Evolutionary conservation across 1,284 basidiomycete genomes (phyloP), one percentile per base, ranked within the genome.

Genomic region (Coriolopsis trogii): DNA sequence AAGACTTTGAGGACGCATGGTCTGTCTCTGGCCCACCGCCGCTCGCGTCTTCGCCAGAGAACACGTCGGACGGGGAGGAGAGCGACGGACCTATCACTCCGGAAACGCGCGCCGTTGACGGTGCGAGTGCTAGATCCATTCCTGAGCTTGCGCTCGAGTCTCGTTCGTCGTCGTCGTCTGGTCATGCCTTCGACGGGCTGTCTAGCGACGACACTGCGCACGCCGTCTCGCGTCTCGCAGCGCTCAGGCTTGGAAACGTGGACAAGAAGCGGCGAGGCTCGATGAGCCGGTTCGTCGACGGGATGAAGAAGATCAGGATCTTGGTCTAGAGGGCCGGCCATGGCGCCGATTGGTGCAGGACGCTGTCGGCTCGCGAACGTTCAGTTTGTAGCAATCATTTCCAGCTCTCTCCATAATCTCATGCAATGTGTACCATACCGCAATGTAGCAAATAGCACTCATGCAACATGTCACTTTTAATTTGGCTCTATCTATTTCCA

Each of bases 21-120:
- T 52, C 51, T 13, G 33, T 46, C 38, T 23, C 41, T 16, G 31
- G 26, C 8, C 37, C 46, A 8, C 53, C 49, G 8, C 46, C 39
- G 3, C 41, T 48, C 51, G 29, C 47, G 10, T 29, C 18, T 28
- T 48, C 43, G 1, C 45, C 53, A 1, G 46, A 50, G 16, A 46
- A 45, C 25, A 34, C 24, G 24, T 54, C 53, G 10, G 45, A 47
- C 39, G 18, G 8, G 18, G 2, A 28, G 31, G 56, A 56, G 25
- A 62, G 58, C 49, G 49, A 44, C 18, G 51, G 57, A 15, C 64
- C 63, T 3, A 26, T 56, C 41, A 66, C 63, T 2, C 64, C 64
- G 1, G 55, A 53, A 49, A 55, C 54, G 37, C 41, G 34, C 20
- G 55, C 60, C 8, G 20, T 41, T 1, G 36, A 56, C 13, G 44